These are phyloP conservation scores for Asclepias syriaca DNA, from an alignment of 257 asterid species.

Conservation along the genomic window DNA sequence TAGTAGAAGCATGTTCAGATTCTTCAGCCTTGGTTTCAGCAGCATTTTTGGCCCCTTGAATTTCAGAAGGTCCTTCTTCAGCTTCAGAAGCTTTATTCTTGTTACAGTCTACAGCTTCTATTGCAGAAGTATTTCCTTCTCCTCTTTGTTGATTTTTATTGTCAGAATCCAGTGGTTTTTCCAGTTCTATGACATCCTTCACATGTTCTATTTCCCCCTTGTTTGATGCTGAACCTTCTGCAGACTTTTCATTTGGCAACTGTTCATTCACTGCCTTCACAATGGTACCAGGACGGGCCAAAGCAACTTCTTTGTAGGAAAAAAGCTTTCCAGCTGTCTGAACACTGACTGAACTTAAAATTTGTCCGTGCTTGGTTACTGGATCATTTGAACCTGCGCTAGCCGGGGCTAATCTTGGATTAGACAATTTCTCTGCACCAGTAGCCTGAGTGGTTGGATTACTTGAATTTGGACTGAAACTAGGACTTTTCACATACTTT, in stretches of 20 bases:
- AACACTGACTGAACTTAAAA: constrained; percentile 51
- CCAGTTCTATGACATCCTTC: constrained; percentile 27
- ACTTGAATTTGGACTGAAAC: constrained; percentile 52
- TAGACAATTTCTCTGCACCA: constrained; percentile 36
- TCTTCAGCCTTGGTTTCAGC: constrained; percentile 27
- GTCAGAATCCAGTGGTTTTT: constrained; percentile 23
- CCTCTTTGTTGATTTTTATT: constrained; percentile 22
- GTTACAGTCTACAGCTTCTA: constrained; percentile 21
- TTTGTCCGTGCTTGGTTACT: constrained; percentile 41
- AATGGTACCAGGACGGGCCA: constrained; percentile 85
- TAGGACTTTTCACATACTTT: constrained; percentile 43
- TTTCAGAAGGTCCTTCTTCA: constrained; percentile 17
- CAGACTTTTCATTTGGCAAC: constrained; percentile 31
- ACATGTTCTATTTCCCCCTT: constrained; percentile 24
- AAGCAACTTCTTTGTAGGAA: constrained; percentile 87
- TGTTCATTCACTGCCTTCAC: constrained; percentile 67
- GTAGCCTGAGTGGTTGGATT: constrained; percentile 29
- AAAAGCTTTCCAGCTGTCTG: constrained; percentile 71
- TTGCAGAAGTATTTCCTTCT: constrained; percentile 3
- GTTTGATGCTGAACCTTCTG: constrained; percentile 18
- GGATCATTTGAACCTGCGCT: constrained; percentile 52
- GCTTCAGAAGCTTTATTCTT: constrained; percentile 27
- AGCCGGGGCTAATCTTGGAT: constrained; percentile 49
- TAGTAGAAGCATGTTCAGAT: constrained; percentile 12
- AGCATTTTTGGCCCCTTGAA: constrained; percentile 22